Evolutionary conservation across 352 stramenopile species (phyloP).

Genomic region (Pythium chondricola): DNA sequence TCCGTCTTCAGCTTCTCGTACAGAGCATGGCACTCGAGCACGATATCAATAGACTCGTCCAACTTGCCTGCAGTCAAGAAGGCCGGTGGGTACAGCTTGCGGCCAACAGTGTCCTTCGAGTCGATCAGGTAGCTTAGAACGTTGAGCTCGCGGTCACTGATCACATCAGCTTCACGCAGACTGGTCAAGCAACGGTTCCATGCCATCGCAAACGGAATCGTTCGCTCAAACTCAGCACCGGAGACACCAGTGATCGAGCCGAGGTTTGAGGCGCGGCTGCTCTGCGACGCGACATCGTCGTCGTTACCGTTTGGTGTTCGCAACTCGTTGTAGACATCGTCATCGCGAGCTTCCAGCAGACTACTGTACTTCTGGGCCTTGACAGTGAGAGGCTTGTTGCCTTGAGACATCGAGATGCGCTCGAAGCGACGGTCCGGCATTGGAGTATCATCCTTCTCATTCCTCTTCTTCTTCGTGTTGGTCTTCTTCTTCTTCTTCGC

Average conservation of each 20-base stretch:
- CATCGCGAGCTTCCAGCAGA: slow-evolving; percentile 37
- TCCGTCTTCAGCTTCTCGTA: slow-evolving; percentile 81
- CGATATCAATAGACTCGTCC: slow-evolving; percentile 85
- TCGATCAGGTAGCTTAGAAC: slow-evolving; percentile 86
- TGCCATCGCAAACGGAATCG: slow-evolving; percentile 82
- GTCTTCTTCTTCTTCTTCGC: slow-evolving; percentile 63
- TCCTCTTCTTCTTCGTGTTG: slow-evolving; percentile 66
- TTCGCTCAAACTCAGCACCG: slow-evolving; percentile 77
- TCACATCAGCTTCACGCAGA: slow-evolving; percentile 76
- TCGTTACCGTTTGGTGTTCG: slow-evolving; percentile 65
- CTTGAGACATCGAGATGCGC: slow-evolving; percentile 76
- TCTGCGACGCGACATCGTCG: slow-evolving; percentile 28
- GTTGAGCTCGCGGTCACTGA: slow-evolving; percentile 80
- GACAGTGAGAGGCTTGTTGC: slow-evolving; percentile 72
- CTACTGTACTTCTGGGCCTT: slow-evolving; percentile 82
- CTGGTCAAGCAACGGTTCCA: slow-evolving; percentile 79
- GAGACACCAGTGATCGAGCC: slow-evolving; percentile 73
- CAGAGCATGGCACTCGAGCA: slow-evolving; percentile 65
- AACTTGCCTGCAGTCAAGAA: slow-evolving; percentile 83
- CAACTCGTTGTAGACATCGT: slow-evolving; percentile 61
- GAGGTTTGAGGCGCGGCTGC: slow-evolving; percentile 45
- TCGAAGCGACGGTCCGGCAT: slow-evolving; percentile 79
- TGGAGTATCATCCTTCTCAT: slow-evolving; percentile 44
- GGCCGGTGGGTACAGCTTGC: slow-evolving; percentile 78
- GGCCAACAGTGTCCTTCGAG: slow-evolving; percentile 61